These are phyloP conservation scores for Cladophialophora yegresii DNA, from an alignment of 2,329 filamentous ascomycete genomes.

Conservation along the genomic window DNA sequence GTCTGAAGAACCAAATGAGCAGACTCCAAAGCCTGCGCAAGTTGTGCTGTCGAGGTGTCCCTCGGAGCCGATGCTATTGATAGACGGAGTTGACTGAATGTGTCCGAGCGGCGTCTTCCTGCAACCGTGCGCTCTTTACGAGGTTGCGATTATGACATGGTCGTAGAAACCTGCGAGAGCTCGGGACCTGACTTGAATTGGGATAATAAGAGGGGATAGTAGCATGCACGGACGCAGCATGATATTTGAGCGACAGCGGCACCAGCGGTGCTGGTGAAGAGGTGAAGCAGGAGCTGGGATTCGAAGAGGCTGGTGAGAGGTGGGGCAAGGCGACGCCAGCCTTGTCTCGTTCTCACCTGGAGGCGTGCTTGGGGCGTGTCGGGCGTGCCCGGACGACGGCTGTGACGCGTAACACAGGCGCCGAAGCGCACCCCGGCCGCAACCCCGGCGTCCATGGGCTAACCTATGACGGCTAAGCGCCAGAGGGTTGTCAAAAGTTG, in stretches of 20 bases:
- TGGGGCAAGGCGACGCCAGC: neutral
- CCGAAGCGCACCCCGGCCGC: neutral
- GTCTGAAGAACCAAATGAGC: neutral
- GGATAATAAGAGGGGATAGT: neutral
- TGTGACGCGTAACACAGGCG: constrained; percentile 14
- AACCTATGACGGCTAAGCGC: neutral
- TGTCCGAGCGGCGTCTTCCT: neutral
- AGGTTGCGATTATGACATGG: neutral
- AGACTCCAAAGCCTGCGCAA: neutral
- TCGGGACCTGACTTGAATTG: neutral
- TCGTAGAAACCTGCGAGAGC: constrained; percentile 1
- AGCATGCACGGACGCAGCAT: constrained; percentile 5
- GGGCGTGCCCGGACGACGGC: neutral
- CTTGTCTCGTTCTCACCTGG: neutral
- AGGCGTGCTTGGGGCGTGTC: neutral
- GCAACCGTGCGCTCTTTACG: neutral
- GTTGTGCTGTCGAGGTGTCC: neutral
- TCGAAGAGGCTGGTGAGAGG: constrained; percentile 7
- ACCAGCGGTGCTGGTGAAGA: neutral
- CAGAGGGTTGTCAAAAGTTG: neutral
- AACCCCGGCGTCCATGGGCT: neutral
- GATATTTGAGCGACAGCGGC: constrained; percentile 7
- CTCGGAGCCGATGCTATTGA: neutral
- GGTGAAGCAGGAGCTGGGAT: constrained; percentile 1
- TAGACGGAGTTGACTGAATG: neutral